phyloP scores from a whole-genome alignment of 2,329 filamentous ascomycete genomes.

The Epichloe scottii region DNA sequence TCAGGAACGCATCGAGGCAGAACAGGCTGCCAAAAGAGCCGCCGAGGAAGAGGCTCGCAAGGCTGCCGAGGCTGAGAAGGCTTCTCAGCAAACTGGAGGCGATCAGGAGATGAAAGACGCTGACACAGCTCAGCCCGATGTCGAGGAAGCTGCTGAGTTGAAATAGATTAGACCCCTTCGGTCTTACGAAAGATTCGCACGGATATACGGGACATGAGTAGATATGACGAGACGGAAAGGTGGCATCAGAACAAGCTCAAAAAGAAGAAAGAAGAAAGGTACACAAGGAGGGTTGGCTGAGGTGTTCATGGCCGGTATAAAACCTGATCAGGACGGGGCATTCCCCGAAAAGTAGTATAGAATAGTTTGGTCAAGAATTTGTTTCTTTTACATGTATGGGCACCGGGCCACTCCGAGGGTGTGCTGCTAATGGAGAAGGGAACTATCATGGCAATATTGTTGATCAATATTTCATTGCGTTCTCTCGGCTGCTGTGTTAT shows the following conservation, averaged over 20 bases:
- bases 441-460: too few species aligned
- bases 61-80: constrained; percentile 38
- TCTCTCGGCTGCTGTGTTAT: too few species aligned
- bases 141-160: constrained; percentile 29
- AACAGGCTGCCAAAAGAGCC: constrained; percentile 62
- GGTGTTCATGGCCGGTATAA: neutral
- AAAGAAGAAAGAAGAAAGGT: neutral
- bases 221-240: constrained; percentile 2
- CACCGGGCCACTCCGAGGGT: too few species aligned
- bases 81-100: constrained; percentile 32
- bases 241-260: neutral
- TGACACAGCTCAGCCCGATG: constrained; percentile 39
- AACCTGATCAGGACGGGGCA: neutral
- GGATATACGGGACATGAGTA: constrained; percentile 9
- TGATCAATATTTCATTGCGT: too few species aligned
- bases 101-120: constrained; percentile 55
- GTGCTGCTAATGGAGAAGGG: too few species aligned
- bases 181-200: neutral
- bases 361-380: neutral
- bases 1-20: constrained; percentile 65
- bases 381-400: neutral
- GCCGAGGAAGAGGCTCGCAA: constrained; percentile 43
- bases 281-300: neutral
- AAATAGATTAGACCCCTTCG: constrained; percentile 18
- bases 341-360: constrained; percentile 2